A percentile compares a stretch with the other conserved stretches of the same genome.
Evolutionary conservation across 164 flowering plant genomes (phyloP).

Genomic region (Berberis thunbergii): DNA sequence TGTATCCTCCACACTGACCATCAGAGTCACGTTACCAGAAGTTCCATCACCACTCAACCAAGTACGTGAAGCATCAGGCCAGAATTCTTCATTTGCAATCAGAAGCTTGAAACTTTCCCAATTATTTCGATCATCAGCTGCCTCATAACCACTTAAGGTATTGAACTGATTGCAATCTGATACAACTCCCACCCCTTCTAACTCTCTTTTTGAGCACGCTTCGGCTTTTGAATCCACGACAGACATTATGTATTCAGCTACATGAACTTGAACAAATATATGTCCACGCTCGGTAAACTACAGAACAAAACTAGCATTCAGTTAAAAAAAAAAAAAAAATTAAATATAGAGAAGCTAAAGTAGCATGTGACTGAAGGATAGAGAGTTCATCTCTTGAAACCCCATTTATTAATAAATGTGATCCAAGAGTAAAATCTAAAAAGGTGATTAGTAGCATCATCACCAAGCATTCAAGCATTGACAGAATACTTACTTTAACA

Average conservation of each 20-base stretch:
- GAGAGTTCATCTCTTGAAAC: too few species aligned
- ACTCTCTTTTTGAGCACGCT: constrained; percentile 32
- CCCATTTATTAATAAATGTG: too few species aligned
- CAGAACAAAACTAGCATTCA: too few species aligned
- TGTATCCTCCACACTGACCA: constrained; percentile 82
- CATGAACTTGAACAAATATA: constrained; percentile 80
- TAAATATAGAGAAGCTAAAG: too few species aligned
- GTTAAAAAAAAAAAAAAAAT: too few species aligned
- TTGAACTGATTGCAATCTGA: constrained; percentile 29
- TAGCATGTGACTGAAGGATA: too few species aligned
- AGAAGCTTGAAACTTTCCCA: constrained; percentile 56
- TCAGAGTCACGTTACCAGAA: constrained; percentile 42
- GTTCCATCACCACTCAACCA: constrained; percentile 14
- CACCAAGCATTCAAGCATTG: background rate
- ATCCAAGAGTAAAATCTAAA: too few species aligned
- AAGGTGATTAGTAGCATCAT: too few species aligned
- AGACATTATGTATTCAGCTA: constrained; percentile 42
- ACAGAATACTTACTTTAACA: constrained; percentile 57
- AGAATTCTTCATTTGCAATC: constrained; percentile 31
- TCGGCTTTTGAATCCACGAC: constrained; percentile 31
- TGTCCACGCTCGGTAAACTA: constrained; percentile 92
- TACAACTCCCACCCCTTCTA: constrained; percentile 18
- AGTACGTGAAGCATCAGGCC: constrained; percentile 13
- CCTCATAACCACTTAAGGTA: constrained; percentile 77
- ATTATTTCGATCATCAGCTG: constrained; percentile 58